Evolutionary conservation across 345 rosid genomes (phyloP), one percentile per base, ranked within the genome.

Genomic region (Murraya koenigii): DNA sequence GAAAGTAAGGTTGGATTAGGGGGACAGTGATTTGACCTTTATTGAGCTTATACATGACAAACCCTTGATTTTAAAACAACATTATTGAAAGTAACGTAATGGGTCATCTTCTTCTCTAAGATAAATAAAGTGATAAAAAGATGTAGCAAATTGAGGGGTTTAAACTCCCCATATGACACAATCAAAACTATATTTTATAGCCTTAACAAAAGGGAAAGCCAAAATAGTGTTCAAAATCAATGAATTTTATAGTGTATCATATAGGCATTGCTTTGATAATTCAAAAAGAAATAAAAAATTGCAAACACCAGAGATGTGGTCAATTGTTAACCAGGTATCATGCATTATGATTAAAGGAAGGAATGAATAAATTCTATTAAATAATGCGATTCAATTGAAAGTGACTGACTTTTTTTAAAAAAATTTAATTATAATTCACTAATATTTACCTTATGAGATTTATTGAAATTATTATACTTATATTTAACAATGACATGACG

Each of bases 11-110:
- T 52, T 35, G 38, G 63, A 36, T 66, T 35, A 66, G 54, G 71
- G 70, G 49, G 72, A 35, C 78, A 66, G 9, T 36, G 78, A 76
- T 76, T 76, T 75, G 82, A 82, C 85, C 76, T 78, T 23, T 60
- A 65, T 60, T 72, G 71, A 75, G 74, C 79, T 58, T 54, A 64
- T 63, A 38, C 81, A 65, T 78, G 65, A 61, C 74, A 55, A 74
- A 67, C 8, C 39, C 22, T 78, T 36, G 14, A 28, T 19, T 33
- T 74, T 74, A 49, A 73, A 67, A 49, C 13, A 20, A 7, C 28
- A 59, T 76, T 36, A 59, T 66, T 66, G 66, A 15, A 55, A 78
- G 64, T 62, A 15, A 55, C 74, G 64, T 62, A 49, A 71, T 71
- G 23, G 69, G 69, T 41, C 79, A 54, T 66, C 72, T 64, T 75